phyloP scores from a whole-genome alignment of 805 yeast genomes.

The Blastobotrys chiropterorum region DNA sequence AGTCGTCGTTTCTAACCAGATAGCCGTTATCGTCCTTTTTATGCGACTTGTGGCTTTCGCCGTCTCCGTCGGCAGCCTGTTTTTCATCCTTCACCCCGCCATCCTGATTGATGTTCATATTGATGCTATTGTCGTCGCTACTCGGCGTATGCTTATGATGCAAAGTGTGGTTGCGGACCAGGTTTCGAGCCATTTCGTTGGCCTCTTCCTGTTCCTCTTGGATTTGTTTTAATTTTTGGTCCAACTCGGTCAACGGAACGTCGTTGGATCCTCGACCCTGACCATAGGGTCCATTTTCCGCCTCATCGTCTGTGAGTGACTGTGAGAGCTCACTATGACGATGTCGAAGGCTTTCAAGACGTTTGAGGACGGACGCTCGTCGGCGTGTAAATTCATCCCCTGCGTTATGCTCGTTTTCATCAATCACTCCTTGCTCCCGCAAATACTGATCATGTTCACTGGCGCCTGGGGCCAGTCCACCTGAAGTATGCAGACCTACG shows the following conservation, averaged over 20 bases:
- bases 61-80: slow-evolving; percentile 1
- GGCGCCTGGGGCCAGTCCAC: slow-evolving; percentile 33
- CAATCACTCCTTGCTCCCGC: slow-evolving; percentile 3
- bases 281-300: background rate
- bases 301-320: slow-evolving; percentile 15
- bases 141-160: background rate
- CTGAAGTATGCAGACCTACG: slow-evolving; percentile 24
- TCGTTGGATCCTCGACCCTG: background rate
- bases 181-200: slow-evolving; percentile 15
- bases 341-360: background rate
- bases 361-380: background rate
- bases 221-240: slow-evolving; percentile 12
- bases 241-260: slow-evolving; percentile 20
- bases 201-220: slow-evolving; percentile 13
- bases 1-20: slow-evolving; percentile 15
- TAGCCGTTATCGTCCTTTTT: slow-evolving; percentile 12
- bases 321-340: background rate
- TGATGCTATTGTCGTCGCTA: background rate
- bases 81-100: background rate
- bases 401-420: slow-evolving; percentile 5
- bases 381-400: slow-evolving; percentile 12
- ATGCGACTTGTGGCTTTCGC: no score
- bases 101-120: background rate
- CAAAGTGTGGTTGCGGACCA: slow-evolving; percentile 16
- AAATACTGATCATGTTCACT: slow-evolving; percentile 6